A percentile compares a stretch with the other conserved stretches of the same genome.
These are phyloP conservation scores for Pythium myriotylum DNA, from an alignment of 352 stramenopile genomes.

Conservation along the genomic window DNA sequence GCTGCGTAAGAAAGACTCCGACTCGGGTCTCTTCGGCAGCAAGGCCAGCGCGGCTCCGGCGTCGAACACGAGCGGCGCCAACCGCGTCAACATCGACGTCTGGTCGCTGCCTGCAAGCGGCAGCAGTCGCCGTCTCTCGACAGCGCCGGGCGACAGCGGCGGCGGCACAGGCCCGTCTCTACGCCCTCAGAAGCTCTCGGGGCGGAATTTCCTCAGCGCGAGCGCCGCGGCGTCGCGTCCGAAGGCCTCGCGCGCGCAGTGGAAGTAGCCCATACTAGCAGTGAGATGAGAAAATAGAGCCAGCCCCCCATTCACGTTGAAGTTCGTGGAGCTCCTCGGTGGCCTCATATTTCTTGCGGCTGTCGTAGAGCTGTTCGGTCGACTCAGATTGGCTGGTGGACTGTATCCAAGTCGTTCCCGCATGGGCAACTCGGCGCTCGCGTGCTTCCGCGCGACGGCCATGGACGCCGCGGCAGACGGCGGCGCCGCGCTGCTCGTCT, in stretches of 20 bases:
- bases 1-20: slow-evolving; percentile 28
- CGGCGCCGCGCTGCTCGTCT: not conserved
- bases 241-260: slow-evolving; percentile 48
- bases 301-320: too few relatives aligned
- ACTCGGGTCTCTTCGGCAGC: not conserved
- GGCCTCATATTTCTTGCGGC: not conserved
- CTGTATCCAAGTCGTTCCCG: not conserved
- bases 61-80: too few relatives aligned
- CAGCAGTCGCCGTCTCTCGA: slow-evolving; percentile 6
- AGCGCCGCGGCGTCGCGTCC: slow-evolving; percentile 13
- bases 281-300: not conserved
- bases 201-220: too few relatives aligned
- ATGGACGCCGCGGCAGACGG: not conserved
- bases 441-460: not conserved
- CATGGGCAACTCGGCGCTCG: slow-evolving; percentile 33
- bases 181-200: slow-evolving; percentile 6
- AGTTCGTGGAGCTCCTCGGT: slow-evolving; percentile 1
- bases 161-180: not conserved
- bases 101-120: slow-evolving; percentile 4
- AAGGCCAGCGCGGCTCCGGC: slow-evolving; percentile 6
- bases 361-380: too few relatives aligned
- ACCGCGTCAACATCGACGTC: too few relatives aligned
- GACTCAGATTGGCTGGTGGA: too few relatives aligned
- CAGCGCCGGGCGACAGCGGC: slow-evolving; percentile 2
- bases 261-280: slow-evolving; percentile 36